These are phyloP conservation scores for Sporothrix humicola DNA, from an alignment of 2,329 filamentous ascomycete species.

Conservation along the genomic window DNA sequence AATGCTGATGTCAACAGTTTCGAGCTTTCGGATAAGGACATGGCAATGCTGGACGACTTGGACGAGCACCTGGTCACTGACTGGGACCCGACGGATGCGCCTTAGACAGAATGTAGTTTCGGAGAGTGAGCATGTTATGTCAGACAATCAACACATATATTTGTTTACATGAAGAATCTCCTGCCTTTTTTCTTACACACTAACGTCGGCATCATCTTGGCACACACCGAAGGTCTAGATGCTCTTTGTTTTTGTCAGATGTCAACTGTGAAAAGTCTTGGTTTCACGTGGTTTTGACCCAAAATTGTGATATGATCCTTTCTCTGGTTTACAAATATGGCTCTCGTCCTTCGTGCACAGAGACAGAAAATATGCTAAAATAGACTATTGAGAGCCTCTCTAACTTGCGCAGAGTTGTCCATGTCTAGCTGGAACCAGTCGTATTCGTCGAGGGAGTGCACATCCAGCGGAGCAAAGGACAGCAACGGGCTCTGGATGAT, in stretches of 20 bases:
- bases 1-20: conserved; percentile 68
- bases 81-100: conserved; percentile 48
- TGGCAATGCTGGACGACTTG: conserved; percentile 65
- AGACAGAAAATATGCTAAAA: no score
- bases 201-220: no score
- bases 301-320: no score
- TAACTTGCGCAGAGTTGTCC: conserved; percentile 17
- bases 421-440: conserved; percentile 18
- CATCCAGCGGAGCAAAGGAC: not conserved
- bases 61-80: conserved; percentile 78
- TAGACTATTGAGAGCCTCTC: not conserved
- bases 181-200: no score
- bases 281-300: no score
- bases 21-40: conserved; percentile 66
- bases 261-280: no score
- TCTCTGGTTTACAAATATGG: no score
- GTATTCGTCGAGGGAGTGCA: not conserved
- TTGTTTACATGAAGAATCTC: no score
- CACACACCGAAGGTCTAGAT: no score
- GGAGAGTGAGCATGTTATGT: no score
- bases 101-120: not conserved
- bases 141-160: not conserved
- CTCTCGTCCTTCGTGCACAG: no score
- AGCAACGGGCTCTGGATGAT: not conserved
- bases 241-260: no score